Percentiles rank a stretch among this genome's conserved stretches.
Evolutionary conservation across 129 eudicot species (phyloP).

Genomic region (Saposhnikovia divaricata): DNA sequence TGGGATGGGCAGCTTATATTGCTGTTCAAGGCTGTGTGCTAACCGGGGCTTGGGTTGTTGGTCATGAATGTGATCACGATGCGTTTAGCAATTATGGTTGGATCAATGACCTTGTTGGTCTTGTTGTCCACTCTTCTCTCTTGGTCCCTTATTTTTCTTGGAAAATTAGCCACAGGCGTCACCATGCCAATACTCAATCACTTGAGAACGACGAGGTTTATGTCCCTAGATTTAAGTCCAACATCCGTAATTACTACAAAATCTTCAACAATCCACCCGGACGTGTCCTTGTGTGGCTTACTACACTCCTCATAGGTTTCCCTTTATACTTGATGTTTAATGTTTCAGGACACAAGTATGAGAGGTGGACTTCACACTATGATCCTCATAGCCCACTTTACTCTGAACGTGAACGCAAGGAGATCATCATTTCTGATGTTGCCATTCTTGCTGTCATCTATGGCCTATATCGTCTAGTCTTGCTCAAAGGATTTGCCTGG

Average conservation of each 20-base stretch:
- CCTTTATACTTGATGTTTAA: background rate
- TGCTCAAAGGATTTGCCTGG: background rate
- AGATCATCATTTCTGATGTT: constrained; percentile 1
- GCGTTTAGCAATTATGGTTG: background rate
- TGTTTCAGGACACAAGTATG: background rate
- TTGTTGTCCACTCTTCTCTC: background rate
- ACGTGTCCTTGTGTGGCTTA: background rate
- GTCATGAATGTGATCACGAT: background rate
- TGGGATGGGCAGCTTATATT: background rate
- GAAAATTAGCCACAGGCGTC: constrained; percentile 1
- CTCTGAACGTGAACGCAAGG: background rate
- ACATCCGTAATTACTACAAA: background rate
- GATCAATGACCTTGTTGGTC: background rate
- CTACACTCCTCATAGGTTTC: background rate
- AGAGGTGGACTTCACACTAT: background rate
- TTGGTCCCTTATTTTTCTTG: background rate
- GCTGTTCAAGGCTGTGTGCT: background rate
- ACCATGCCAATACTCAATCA: background rate
- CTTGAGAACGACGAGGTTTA: background rate
- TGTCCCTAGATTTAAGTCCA: background rate
- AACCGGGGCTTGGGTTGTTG: constrained; percentile 1
- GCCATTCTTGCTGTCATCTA: background rate
- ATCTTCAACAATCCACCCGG: background rate
- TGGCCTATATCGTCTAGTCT: background rate
- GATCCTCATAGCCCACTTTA: background rate